A percentile compares a stretch with the other conserved stretches of the same genome.
Conservation (phyloP, 2,329 filamentous ascomycete genomes). For the Fusarium ramigenum region DNA sequence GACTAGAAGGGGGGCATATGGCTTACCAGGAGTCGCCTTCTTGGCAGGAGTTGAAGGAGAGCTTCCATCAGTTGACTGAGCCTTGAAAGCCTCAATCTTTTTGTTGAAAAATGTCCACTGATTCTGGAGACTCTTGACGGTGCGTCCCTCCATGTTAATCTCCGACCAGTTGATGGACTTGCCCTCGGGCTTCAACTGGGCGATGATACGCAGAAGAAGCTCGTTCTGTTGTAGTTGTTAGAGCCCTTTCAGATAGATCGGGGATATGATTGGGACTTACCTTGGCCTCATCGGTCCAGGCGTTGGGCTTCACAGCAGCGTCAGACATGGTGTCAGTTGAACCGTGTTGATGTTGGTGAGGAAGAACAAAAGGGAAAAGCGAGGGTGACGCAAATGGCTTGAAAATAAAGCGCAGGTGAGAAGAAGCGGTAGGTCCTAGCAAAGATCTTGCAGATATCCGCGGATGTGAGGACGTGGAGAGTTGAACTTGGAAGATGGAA, state of each 20-base stretch:
- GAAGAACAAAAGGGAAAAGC: no score
- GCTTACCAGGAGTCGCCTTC: slow-evolving; percentile 36
- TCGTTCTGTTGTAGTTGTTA: slow-evolving; percentile 42
- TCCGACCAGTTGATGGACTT: slow-evolving; percentile 49
- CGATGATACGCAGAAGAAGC: slow-evolving; percentile 50
- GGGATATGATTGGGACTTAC: slow-evolving; percentile 24
- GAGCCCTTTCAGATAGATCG: background rate
- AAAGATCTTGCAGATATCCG: background rate
- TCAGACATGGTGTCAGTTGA: slow-evolving; percentile 38
- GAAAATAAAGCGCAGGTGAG: background rate
- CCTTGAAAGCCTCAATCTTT: slow-evolving; percentile 48
- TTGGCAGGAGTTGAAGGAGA: slow-evolving; percentile 27
- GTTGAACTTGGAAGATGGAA: background rate
- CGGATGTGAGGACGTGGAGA: background rate
- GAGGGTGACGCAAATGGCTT: no score
- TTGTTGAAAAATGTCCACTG: slow-evolving; percentile 52
- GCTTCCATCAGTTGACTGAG: slow-evolving; percentile 9
- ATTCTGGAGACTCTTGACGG: slow-evolving; percentile 50
- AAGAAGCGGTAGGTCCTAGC: background rate
- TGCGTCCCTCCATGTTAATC: slow-evolving; percentile 51
- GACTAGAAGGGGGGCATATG: background rate
- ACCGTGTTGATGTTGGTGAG: background rate
- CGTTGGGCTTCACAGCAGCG: slow-evolving; percentile 35
- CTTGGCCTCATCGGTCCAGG: slow-evolving; percentile 52
- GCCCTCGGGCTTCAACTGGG: slow-evolving; percentile 46